Conservation (phyloP, 2,329 filamentous ascomycete species). For the Penicillium sp. region DNA sequence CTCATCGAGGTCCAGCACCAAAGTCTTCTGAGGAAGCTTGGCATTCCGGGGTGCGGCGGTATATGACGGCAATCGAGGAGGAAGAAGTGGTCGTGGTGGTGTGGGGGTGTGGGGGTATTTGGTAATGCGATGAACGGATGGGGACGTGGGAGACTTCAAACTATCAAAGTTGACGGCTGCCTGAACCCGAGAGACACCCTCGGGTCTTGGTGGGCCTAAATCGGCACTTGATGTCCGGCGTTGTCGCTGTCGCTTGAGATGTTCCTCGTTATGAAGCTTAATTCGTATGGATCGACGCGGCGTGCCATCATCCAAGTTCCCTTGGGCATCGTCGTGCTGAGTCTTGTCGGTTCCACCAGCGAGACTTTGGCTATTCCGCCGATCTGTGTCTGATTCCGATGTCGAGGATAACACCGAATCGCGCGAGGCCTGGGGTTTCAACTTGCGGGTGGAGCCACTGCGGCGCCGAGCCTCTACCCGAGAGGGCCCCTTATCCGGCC, state of each 20-base stretch:
- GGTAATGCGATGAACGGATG: conserved; percentile 63
- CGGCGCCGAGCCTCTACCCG: conserved; percentile 27
- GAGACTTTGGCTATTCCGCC: conserved; percentile 19
- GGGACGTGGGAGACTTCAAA: conserved; percentile 89
- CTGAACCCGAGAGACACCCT: conserved; percentile 22
- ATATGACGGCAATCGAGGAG: conserved; percentile 83
- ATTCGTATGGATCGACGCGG: conserved; percentile 82
- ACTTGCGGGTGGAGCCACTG: conserved; percentile 28
- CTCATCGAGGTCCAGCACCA: conserved; percentile 93
- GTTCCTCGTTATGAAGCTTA: conserved; percentile 74
- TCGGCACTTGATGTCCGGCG: conserved; percentile 32
- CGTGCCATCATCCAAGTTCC: conserved; percentile 55
- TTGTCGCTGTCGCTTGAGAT: conserved; percentile 62
- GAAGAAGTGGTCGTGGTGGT: conserved; percentile 83
- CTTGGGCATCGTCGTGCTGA: conserved; percentile 23
- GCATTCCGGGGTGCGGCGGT: conserved; percentile 46
- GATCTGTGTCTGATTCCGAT: conserved; percentile 52
- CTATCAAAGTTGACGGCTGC: conserved; percentile 64
- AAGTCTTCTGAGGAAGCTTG: conserved; percentile 70
- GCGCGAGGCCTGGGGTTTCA: conserved; percentile 31
- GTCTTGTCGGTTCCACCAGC: conserved; percentile 24
- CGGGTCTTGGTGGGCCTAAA: conserved; percentile 23
- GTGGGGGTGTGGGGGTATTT: conserved; percentile 86
- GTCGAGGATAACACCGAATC: conserved; percentile 47
- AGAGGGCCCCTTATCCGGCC: conserved; percentile 20